A percentile compares a stretch with the other conserved stretches of the same genome.
phyloP scores from a whole-genome alignment of 2,329 filamentous ascomycete genomes.

The Colletotrichum paranaense region DNA sequence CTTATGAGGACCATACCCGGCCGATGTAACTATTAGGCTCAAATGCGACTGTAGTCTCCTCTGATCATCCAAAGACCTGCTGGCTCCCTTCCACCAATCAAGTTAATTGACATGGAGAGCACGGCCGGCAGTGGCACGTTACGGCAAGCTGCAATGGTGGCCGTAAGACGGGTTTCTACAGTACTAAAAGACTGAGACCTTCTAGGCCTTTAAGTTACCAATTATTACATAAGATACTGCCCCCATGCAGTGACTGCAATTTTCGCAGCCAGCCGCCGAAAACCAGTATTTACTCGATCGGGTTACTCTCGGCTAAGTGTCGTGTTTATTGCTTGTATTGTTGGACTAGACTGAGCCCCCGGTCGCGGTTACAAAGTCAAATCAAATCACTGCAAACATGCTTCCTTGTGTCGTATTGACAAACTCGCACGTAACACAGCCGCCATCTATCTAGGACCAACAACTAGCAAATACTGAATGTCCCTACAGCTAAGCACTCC shows the following conservation, averaged over 20 bases:
- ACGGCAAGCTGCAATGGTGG: neutral
- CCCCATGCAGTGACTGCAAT: neutral
- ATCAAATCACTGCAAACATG: neutral
- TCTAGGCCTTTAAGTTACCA: neutral
- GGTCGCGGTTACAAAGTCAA: neutral
- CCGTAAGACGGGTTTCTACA: too few relatives aligned
- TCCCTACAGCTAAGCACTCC: neutral
- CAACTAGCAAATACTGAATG: neutral
- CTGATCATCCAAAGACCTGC: too few relatives aligned
- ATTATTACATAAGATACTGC: neutral
- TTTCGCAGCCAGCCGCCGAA: neutral
- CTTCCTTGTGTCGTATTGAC: neutral
- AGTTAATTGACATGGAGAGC: too few relatives aligned
- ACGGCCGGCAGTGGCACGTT: neutral
- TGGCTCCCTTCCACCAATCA: too few relatives aligned
- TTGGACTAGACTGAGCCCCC: neutral
- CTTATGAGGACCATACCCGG: too few relatives aligned
- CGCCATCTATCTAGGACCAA: neutral
- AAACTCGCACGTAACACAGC: neutral
- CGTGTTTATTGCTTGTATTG: neutral
- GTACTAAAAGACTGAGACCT: neutral
- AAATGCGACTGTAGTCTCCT: too few relatives aligned
- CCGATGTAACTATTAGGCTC: too few relatives aligned
- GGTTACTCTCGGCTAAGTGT: neutral
- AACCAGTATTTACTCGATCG: neutral